These are phyloP conservation scores for Stephania cephalantha DNA, from an alignment of 164 flowering plant genomes.

Conservation along the genomic window DNA sequence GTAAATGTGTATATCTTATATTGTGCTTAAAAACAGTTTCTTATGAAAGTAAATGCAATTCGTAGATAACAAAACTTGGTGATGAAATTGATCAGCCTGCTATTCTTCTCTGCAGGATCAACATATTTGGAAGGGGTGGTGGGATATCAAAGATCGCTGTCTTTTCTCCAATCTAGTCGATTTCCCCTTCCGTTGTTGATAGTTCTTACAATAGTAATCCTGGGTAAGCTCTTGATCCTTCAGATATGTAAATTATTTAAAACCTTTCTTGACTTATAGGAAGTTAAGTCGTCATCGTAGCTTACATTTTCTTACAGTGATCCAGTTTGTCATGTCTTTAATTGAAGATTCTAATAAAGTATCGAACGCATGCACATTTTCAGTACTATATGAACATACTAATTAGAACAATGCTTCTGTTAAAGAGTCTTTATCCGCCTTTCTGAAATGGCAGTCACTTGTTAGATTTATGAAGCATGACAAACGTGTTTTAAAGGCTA, in stretches of 20 bases:
- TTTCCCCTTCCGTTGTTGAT: slow-evolving; percentile 10
- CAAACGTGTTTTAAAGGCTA: not conserved
- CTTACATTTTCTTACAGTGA: not conserved
- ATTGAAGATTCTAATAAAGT: not conserved
- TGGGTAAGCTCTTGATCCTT: slow-evolving; percentile 16
- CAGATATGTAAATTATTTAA: not conserved
- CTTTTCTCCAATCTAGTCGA: slow-evolving; percentile 10
- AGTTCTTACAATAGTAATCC: slow-evolving; percentile 11
- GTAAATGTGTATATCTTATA: not conserved
- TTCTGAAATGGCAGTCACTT: not conserved
- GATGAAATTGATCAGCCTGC: not conserved
- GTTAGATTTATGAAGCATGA: not conserved
- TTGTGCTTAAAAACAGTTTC: not conserved
- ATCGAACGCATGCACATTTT: not conserved
- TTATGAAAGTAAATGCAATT: not conserved
- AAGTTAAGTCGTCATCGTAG: not conserved
- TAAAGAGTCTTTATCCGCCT: not conserved
- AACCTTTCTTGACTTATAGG: not conserved
- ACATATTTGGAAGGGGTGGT: slow-evolving; percentile 10
- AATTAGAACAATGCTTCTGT: too few species aligned
- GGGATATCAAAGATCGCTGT: slow-evolving; percentile 10
- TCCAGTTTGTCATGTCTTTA: not conserved
- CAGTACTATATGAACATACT: not conserved
- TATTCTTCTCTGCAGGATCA: slow-evolving; percentile 12
- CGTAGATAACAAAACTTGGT: not conserved